A percentile compares a stretch with the other conserved stretches of the same genome.
These are phyloP conservation scores for Abortiporus biennis DNA, from an alignment of 1,284 basidiomycete species.

Conservation along the genomic window DNA sequence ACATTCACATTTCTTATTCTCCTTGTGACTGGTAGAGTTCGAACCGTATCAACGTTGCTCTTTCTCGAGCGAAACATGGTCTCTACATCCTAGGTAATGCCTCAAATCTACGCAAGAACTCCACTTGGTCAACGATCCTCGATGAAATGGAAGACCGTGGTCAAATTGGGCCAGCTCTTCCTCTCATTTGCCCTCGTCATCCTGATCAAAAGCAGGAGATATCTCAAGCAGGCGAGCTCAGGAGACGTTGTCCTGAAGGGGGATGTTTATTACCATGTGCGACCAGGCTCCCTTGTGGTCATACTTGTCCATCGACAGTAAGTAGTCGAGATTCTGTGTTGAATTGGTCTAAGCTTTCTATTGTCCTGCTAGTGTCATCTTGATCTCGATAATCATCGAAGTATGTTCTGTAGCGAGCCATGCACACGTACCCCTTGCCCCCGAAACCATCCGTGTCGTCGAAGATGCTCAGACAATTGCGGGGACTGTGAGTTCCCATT, in stretches of 20 bases:
- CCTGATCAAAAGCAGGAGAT: conserved; percentile 34
- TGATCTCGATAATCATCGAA: conserved; percentile 48
- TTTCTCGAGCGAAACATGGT: conserved; percentile 69
- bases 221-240: conserved; percentile 45
- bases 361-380: conserved; percentile 32
- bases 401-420: conserved; percentile 39
- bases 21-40: conserved; percentile 9
- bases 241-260: conserved; percentile 54
- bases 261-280: conserved; percentile 57
- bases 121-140: conserved; percentile 55
- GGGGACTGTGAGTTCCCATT: conserved; percentile 48
- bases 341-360: conserved; percentile 1
- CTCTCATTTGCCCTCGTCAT: conserved; percentile 54
- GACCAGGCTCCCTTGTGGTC: conserved; percentile 53
- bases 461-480: conserved; percentile 45
- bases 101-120: conserved; percentile 36
- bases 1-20: neutral
- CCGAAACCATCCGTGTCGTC: conserved; percentile 52
- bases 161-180: conserved; percentile 44
- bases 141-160: conserved; percentile 43
- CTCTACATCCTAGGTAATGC: conserved; percentile 68
- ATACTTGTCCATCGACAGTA: conserved; percentile 59
- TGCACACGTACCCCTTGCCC: conserved; percentile 44
- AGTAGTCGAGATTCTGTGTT: neutral
- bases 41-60: conserved; percentile 28